A percentile compares a stretch with the other conserved stretches of the same genome.
Conservation (phyloP, 192 early-diverging fungal genomes). For the Spinellus fusiger region DNA sequence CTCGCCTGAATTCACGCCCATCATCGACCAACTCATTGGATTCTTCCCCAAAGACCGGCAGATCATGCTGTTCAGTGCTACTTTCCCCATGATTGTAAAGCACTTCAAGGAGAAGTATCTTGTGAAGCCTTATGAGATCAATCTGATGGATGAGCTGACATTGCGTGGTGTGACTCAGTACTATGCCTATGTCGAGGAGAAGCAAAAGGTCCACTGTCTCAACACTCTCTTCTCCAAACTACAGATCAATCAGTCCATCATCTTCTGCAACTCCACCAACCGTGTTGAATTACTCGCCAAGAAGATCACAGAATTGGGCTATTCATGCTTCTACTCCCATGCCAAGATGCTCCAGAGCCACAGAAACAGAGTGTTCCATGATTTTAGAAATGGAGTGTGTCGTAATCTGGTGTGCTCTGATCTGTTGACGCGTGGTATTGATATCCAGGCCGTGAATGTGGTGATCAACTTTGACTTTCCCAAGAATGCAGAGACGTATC, state of each 20-base stretch:
- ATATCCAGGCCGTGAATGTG: conserved; percentile 99
- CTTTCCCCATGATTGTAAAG: conserved; percentile 98
- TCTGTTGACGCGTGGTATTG: conserved; percentile 95
- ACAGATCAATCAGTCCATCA: conserved; percentile 99
- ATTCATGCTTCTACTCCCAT: conserved; percentile 99
- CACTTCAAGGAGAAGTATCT: conserved; percentile 96
- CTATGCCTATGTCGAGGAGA: conserved; percentile 98
- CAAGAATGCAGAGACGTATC: conserved; percentile 98
- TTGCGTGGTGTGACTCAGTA: conserved; percentile 98
- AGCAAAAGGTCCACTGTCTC: conserved; percentile 96
- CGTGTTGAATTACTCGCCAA: conserved; percentile 97
- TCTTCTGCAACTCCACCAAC: conserved; percentile 99
- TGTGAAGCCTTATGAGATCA: conserved; percentile 96
- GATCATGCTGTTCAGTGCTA: conserved; percentile 95
- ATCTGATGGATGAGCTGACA: conserved; percentile 98
- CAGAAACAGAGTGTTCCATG: conserved; percentile 98
- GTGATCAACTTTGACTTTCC: conserved; percentile 99
- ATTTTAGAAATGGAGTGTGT: conserved; percentile 97
- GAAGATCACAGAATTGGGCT: conserved; percentile 99
- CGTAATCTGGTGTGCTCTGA: conserved; percentile 98
- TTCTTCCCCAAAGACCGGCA: conserved; percentile 87
- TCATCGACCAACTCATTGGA: conserved; percentile 93
- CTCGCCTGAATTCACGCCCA: conserved; percentile 96
- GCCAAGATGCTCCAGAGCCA: conserved; percentile 97
- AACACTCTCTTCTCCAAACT: conserved; percentile 96